These are phyloP conservation scores for Eimeria acervulina DNA, from an alignment of 169 alveolate species.

Conservation along the genomic window DNA sequence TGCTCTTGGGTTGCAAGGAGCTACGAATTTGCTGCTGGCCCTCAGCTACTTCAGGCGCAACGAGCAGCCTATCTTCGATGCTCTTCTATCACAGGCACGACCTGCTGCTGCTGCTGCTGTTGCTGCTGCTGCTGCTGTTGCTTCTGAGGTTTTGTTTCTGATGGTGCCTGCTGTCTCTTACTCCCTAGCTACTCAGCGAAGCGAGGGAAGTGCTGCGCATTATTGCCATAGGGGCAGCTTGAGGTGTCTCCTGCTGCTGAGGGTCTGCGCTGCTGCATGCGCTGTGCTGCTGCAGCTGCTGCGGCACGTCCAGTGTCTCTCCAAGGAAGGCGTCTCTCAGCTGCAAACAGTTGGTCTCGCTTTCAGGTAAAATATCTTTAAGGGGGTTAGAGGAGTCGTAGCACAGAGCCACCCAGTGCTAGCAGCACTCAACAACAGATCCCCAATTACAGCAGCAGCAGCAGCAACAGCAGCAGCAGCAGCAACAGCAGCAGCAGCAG, in stretches of 20 bases:
- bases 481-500: neutral
- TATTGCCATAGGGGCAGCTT: no score
- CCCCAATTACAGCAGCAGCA: neutral
- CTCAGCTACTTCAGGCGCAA: conserved; percentile 47
- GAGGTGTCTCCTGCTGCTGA: neutral
- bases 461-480: neutral
- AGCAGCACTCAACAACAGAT: neutral
- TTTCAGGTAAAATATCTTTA: neutral
- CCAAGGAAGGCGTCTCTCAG: conserved; percentile 47
- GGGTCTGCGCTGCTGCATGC: neutral
- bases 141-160: neutral
- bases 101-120: neutral
- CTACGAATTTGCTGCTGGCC: conserved; percentile 35
- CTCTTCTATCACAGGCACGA: conserved; percentile 71
- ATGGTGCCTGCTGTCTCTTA: neutral
- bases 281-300: conserved; percentile 59
- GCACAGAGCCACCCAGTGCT: neutral
- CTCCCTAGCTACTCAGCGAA: neutral
- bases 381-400: neutral
- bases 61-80: conserved; percentile 47
- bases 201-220: no score
- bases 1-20: conserved; percentile 50
- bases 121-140: neutral
- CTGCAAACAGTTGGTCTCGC: conserved; percentile 60
- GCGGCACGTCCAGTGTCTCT: conserved; percentile 45